Evolutionary conservation across 2,329 filamentous ascomycete genomes (phyloP).

Genomic region (Curvularia eragrostidis): DNA sequence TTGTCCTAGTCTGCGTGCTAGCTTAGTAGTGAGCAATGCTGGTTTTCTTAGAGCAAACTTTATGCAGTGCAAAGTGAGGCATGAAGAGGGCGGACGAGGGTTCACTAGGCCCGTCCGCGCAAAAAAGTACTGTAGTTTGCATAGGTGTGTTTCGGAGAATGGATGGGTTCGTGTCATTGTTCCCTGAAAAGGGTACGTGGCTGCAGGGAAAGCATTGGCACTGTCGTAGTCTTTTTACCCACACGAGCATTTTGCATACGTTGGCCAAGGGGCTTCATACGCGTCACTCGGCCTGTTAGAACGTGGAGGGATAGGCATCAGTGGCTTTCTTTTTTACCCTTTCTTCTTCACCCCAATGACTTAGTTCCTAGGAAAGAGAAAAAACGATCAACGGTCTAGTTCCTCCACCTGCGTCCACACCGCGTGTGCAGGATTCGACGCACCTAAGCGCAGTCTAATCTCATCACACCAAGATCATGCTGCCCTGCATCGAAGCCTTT

Average conservation of each 20-base stretch:
- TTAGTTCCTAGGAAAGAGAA: neutral
- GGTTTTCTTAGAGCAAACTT: neutral
- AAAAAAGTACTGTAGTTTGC: neutral
- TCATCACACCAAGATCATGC: neutral
- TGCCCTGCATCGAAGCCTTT: neutral
- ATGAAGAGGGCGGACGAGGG: neutral
- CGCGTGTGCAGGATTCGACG: neutral
- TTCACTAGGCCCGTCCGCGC: neutral
- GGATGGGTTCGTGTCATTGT: neutral
- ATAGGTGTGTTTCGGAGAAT: neutral
- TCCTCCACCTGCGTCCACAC: neutral
- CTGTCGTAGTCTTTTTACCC: neutral
- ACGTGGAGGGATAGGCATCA: neutral
- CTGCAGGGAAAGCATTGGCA: neutral
- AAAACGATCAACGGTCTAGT: neutral
- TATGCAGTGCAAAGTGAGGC: neutral
- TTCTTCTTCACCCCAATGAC: neutral
- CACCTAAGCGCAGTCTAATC: neutral
- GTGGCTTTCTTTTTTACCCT: neutral
- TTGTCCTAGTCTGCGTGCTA: neutral
- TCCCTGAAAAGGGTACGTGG: neutral
- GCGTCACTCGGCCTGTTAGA: neutral
- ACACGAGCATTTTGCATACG: neutral
- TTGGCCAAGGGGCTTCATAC: neutral
- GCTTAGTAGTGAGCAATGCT: neutral